Conservation (phyloP, 116 monocot genomes). For the Zostera marina region DNA sequence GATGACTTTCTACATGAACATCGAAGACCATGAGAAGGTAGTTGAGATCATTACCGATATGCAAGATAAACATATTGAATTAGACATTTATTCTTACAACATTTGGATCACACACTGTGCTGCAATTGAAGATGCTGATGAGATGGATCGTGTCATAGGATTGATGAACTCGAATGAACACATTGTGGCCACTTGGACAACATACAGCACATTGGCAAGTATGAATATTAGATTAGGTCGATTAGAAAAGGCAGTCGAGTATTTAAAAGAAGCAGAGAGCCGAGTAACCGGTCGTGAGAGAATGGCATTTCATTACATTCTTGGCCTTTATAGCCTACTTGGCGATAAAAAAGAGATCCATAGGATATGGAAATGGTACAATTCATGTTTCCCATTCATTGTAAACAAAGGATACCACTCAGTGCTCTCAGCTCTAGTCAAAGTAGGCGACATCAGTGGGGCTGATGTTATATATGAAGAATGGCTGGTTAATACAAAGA, state of each 20-base stretch:
- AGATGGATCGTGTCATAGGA: constrained; percentile 62
- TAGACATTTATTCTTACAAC: constrained; percentile 69
- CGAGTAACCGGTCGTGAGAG: constrained; percentile 68
- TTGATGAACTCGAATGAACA: constrained; percentile 31
- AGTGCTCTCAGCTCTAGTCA: constrained; percentile 55
- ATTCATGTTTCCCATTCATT: constrained; percentile 38
- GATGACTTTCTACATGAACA: constrained; percentile 86
- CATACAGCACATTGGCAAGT: constrained; percentile 62
- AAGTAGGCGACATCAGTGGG: constrained; percentile 41
- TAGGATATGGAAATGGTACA: constrained; percentile 80
- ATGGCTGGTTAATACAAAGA: constrained; percentile 35
- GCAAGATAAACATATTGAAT: constrained; percentile 37
- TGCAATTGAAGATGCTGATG: constrained; percentile 25
- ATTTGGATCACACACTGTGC: constrained; percentile 84
- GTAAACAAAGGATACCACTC: constrained; percentile 63
- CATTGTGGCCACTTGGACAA: constrained; percentile 69
- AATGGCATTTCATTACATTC: constrained; percentile 48
- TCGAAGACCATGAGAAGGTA: constrained; percentile 52
- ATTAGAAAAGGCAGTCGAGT: constrained; percentile 50
- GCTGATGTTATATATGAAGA: constrained; percentile 62
- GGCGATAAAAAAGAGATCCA: constrained; percentile 62
- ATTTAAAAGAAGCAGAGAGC: constrained; percentile 53
- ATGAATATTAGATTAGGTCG: constrained; percentile 53
- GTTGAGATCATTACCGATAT: constrained; percentile 41
- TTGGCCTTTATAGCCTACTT: constrained; percentile 47